Percentiles rank a stretch among this genome's conserved stretches.
Evolutionary conservation across 345 rosid genomes (phyloP).

Genomic region (Dimocarpus longan): DNA sequence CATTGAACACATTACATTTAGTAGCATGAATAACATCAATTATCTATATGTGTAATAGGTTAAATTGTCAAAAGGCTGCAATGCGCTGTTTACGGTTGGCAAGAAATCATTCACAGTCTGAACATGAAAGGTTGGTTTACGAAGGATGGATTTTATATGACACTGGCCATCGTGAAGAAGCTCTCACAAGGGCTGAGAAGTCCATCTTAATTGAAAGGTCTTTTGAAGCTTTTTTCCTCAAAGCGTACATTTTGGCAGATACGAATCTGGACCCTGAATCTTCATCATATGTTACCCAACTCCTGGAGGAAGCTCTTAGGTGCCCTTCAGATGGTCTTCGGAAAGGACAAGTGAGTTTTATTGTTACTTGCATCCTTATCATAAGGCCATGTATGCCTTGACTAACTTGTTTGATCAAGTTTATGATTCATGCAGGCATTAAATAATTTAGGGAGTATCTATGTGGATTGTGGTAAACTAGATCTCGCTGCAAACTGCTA

Average conservation of each 20-base stretch:
- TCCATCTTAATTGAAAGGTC: constrained; percentile 75
- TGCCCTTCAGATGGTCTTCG: constrained; percentile 97
- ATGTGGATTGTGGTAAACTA: constrained; percentile 69
- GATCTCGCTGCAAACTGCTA: constrained; percentile 83
- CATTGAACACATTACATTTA: constrained; percentile 7
- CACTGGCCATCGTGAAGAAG: constrained; percentile 76
- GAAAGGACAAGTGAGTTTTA: constrained; percentile 81
- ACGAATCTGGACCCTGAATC: constrained; percentile 61
- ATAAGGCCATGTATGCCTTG: constrained; percentile 5
- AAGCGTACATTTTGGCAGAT: constrained; percentile 86
- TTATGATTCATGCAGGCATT: constrained; percentile 60
- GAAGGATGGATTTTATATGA: constrained; percentile 98
- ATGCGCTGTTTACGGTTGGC: constrained; percentile 85
- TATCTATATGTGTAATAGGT: constrained; percentile 42
- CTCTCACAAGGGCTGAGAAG: constrained; percentile 73
- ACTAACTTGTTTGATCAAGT: constrained; percentile 8
- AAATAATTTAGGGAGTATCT: constrained; percentile 88
- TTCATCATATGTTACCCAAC: constrained; percentile 63
- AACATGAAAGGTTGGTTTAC: constrained; percentile 78
- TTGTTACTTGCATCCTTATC: background rate
- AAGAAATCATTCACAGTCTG: constrained; percentile 54
- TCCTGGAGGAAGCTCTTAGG: constrained; percentile 86
- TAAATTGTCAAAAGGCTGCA: constrained; percentile 90
- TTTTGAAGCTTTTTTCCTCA: constrained; percentile 92
- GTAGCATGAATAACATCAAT: constrained; percentile 15